Conservation (phyloP, 352 stramenopile genomes). For the Pseudoperonospora humuli region DNA sequence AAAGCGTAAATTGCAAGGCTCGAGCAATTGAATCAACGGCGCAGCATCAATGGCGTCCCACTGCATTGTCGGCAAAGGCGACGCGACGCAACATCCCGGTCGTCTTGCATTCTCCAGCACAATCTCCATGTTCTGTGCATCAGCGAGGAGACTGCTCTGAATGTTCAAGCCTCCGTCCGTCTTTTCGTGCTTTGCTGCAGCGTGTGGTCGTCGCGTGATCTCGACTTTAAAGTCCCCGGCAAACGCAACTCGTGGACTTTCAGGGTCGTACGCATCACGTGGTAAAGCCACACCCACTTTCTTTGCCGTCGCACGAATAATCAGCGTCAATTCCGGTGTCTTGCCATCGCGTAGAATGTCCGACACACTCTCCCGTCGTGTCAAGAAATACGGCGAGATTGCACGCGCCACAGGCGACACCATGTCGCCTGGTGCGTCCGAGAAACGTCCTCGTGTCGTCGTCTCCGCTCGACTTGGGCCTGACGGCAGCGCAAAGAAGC, state of each 20-base stretch:
- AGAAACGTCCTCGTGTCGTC: not conserved
- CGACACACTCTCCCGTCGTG: slow-evolving; percentile 40
- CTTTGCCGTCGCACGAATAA: slow-evolving; percentile 34
- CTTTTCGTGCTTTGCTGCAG: slow-evolving; percentile 9
- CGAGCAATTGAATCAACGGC: slow-evolving; percentile 64
- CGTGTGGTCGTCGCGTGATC: slow-evolving; percentile 42
- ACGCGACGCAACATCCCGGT: slow-evolving; percentile 48
- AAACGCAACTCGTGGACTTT: slow-evolving; percentile 43
- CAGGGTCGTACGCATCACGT: slow-evolving; percentile 32
- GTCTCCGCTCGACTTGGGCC: slow-evolving; percentile 3
- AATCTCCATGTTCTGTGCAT: slow-evolving; percentile 59
- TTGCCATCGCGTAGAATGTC: slow-evolving; percentile 39
- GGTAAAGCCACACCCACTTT: slow-evolving; percentile 50
- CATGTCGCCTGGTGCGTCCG: slow-evolving; percentile 1
- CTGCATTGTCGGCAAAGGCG: slow-evolving; percentile 15
- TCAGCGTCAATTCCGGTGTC: slow-evolving; percentile 39
- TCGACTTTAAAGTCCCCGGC: slow-evolving; percentile 47
- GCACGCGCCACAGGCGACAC: not conserved
- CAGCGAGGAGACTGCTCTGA: slow-evolving; percentile 54
- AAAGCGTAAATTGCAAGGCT: slow-evolving; percentile 59
- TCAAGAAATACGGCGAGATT: slow-evolving; percentile 16
- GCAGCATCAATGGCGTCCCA: slow-evolving; percentile 27
- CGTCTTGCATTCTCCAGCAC: slow-evolving; percentile 55
- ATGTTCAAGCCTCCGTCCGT: slow-evolving; percentile 44
- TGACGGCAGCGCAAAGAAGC: slow-evolving; percentile 49